phyloP scores from a whole-genome alignment of 768 basidiomycete species.

The Boletus subcaerulescens region DNA sequence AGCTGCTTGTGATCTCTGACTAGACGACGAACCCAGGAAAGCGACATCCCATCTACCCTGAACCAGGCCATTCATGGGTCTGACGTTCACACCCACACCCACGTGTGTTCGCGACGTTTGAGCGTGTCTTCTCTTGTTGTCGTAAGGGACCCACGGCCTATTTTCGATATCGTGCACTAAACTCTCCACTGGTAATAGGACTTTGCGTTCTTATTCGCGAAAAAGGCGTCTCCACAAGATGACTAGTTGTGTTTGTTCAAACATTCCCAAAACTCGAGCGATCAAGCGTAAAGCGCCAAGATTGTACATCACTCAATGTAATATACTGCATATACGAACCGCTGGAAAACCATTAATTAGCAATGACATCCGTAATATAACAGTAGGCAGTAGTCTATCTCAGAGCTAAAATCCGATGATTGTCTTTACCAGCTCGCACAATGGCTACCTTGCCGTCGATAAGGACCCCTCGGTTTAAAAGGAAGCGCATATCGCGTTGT shows the following conservation, averaged over 20 bases:
- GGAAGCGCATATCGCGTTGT: slow-evolving; percentile 48
- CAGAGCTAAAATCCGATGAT: slow-evolving; percentile 53
- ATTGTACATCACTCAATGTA: not conserved
- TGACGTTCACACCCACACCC: not conserved
- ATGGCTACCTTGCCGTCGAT: slow-evolving; percentile 63
- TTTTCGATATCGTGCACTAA: not conserved
- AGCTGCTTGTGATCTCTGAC: not conserved
- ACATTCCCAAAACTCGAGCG: not conserved
- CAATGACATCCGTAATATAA: not conserved
- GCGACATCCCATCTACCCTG: not conserved
- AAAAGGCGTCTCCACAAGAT: not conserved
- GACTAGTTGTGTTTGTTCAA: not conserved
- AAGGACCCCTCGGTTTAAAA: slow-evolving; percentile 44
- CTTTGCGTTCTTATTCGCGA: slow-evolving; percentile 18
- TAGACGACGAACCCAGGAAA: slow-evolving; percentile 9
- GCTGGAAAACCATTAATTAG: not conserved
- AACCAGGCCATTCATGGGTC: slow-evolving; percentile 7
- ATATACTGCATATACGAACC: slow-evolving; percentile 7
- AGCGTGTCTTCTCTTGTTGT: slow-evolving; percentile 23
- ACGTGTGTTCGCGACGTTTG: slow-evolving; percentile 6
- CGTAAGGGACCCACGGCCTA: slow-evolving; percentile 11
- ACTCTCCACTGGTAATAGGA: slow-evolving; percentile 14
- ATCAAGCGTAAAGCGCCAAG: not conserved
- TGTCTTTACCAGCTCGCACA: slow-evolving; percentile 73
- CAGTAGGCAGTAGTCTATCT: slow-evolving; percentile 9